Evolutionary conservation across 805 yeast species (phyloP).

Genomic region (Jamesozyma jinghongensis): DNA sequence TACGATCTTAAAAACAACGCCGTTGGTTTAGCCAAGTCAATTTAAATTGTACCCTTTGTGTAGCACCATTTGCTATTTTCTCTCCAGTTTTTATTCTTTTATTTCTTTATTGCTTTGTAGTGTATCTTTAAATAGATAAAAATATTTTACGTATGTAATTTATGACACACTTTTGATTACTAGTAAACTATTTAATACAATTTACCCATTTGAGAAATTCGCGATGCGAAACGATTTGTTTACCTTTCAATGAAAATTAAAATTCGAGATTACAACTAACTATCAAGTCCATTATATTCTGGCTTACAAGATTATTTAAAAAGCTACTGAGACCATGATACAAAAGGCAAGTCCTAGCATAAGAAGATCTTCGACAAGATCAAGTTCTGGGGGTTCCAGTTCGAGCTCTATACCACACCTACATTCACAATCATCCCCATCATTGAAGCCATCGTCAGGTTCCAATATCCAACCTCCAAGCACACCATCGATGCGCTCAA

Average conservation of each 20-base stretch:
- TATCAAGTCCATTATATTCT: neutral
- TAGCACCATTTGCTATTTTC: neutral
- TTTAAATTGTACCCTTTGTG: slow-evolving; percentile 26
- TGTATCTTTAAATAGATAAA: no score
- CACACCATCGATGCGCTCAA: slow-evolving; percentile 16
- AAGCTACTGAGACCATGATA: slow-evolving; percentile 9
- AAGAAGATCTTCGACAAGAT: slow-evolving; percentile 14
- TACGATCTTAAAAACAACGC: slow-evolving; percentile 87
- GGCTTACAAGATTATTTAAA: no score
- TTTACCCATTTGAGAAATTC: no score
- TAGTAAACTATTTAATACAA: no score
- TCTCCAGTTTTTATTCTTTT: neutral
- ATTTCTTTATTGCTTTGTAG: neutral
- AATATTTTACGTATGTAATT: neutral
- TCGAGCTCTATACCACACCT: neutral
- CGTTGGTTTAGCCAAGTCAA: slow-evolving; percentile 85
- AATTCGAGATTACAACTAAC: neutral
- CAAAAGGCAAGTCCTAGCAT: slow-evolving; percentile 16
- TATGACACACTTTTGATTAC: neutral
- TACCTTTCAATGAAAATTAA: neutral
- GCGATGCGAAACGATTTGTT: neutral
- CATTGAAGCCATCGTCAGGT: neutral
- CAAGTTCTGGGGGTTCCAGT: slow-evolving; percentile 1
- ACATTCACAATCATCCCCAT: slow-evolving; percentile 1
- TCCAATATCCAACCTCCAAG: slow-evolving; percentile 5